Evolutionary conservation across 345 rosid genomes (phyloP).

Genomic region (Hypericum androsaemum): DNA sequence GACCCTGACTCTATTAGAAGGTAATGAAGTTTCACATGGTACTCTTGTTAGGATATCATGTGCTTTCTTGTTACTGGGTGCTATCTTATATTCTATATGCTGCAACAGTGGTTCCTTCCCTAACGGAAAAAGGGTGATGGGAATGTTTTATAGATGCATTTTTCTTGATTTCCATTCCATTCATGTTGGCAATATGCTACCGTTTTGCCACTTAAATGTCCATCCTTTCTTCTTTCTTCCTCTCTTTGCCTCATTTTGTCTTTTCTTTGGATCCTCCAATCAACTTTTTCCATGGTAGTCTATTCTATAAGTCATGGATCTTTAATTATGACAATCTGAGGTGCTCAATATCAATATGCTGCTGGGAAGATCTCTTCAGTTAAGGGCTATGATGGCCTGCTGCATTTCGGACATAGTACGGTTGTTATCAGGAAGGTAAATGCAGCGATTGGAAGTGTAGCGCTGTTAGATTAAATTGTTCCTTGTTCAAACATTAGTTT

Average conservation of each 20-base stretch:
- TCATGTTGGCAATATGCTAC: slow-evolving; percentile 19
- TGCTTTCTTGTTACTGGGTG: slow-evolving; percentile 25
- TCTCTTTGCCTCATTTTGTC: slow-evolving; percentile 4
- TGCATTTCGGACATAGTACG: slow-evolving; percentile 73
- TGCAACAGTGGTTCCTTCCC: slow-evolving; percentile 61
- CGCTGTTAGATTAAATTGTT: slow-evolving; percentile 72
- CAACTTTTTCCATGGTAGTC: slow-evolving; percentile 24
- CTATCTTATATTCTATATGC: slow-evolving; percentile 62
- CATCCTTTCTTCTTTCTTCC: slow-evolving; percentile 17
- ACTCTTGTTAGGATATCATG: slow-evolving; percentile 26
- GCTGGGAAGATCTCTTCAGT: slow-evolving; percentile 86
- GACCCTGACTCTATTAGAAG: slow-evolving; percentile 93
- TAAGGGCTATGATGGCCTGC: slow-evolving; percentile 94
- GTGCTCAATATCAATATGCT: slow-evolving; percentile 83
- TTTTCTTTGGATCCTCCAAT: slow-evolving; percentile 19
- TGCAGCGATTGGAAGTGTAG: slow-evolving; percentile 69
- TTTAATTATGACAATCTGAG: slow-evolving; percentile 56
- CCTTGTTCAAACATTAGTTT: slow-evolving; percentile 41
- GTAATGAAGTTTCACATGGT: slow-evolving; percentile 34
- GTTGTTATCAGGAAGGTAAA: slow-evolving; percentile 85
- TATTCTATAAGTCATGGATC: slow-evolving; percentile 32
- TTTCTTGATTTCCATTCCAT: slow-evolving; percentile 27
- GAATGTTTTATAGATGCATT: slow-evolving; percentile 36
- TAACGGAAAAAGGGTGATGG: slow-evolving; percentile 60
- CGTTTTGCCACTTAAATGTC: slow-evolving; percentile 19